phyloP scores from a whole-genome alignment of 1,284 basidiomycete species.

The Ceratobasidium sp. region DNA sequence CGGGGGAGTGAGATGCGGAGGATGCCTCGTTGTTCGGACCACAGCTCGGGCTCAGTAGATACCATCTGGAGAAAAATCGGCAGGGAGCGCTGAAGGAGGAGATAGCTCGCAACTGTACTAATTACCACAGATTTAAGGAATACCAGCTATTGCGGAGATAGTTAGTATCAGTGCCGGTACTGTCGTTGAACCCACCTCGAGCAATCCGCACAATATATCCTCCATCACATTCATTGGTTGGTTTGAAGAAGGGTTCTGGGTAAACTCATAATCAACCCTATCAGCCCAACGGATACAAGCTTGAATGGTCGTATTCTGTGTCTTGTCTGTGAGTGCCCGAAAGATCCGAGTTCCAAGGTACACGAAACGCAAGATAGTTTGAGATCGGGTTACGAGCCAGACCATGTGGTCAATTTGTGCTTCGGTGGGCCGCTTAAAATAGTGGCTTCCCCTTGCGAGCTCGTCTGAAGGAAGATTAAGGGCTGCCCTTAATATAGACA shows the following conservation, averaged over 20 bases:
- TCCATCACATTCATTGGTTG: neutral
- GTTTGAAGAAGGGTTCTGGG: neutral
- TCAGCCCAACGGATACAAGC: constrained; percentile 7
- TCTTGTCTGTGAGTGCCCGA: neutral
- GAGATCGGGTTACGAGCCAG: neutral
- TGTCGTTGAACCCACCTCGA: constrained; percentile 5
- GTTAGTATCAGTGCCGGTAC: neutral
- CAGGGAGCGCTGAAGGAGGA: neutral
- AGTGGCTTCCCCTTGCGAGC: neutral
- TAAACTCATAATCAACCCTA: constrained; percentile 1
- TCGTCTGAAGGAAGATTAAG: constrained; percentile 3
- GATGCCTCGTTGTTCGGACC: neutral
- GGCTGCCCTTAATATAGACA: neutral
- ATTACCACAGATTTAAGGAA: constrained; percentile 13
- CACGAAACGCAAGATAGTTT: neutral
- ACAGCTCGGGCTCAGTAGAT: neutral
- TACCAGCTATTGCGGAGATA: neutral
- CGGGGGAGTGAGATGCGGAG: constrained; percentile 1
- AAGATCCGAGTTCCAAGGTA: constrained; percentile 19
- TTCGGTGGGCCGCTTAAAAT: neutral
- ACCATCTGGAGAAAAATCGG: constrained; percentile 11
- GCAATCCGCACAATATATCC: constrained; percentile 1
- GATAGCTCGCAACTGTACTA: constrained; percentile 3
- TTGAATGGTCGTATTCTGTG: neutral
- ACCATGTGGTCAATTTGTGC: neutral